phyloP scores from a whole-genome alignment of 306 rosid genomes.

The Datisca glomerata region DNA sequence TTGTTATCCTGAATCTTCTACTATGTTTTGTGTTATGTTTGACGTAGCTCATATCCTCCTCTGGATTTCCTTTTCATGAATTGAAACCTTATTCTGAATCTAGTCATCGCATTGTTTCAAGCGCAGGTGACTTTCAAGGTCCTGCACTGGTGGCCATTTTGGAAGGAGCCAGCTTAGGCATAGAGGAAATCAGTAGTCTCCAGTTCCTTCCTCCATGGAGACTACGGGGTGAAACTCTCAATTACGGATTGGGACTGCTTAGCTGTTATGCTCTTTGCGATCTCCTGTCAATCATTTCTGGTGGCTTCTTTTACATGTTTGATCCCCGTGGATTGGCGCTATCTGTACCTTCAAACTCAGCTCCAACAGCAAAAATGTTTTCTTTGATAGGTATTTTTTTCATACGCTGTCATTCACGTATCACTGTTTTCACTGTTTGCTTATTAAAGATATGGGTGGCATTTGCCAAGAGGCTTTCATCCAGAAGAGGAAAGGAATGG shows the following conservation, averaged over 20 bases:
- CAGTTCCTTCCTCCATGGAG: constrained; percentile 97
- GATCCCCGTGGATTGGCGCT: constrained; percentile 83
- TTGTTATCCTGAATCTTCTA: too few species aligned
- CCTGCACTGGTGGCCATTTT: constrained; percentile 80
- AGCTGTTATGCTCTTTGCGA: constrained; percentile 73
- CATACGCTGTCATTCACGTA: not conserved
- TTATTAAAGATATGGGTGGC: too few species aligned
- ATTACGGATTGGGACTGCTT: constrained; percentile 82
- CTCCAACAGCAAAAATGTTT: constrained; percentile 82
- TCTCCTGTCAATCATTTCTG: constrained; percentile 72
- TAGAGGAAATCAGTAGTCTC: constrained; percentile 80
- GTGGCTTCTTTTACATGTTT: constrained; percentile 81
- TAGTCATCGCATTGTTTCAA: constrained; percentile 17
- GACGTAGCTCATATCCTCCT: not conserved
- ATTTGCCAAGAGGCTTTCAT: too few species aligned
- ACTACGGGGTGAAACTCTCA: constrained; percentile 68
- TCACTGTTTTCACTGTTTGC: not conserved
- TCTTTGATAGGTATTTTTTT: constrained; percentile 56
- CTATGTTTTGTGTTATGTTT: too few species aligned
- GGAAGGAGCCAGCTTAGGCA: constrained; percentile 81
- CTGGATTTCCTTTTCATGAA: not conserved
- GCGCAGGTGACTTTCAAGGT: constrained; percentile 90
- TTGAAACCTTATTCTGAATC: constrained; percentile 6
- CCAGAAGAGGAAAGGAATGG: too few species aligned
- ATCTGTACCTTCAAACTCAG: constrained; percentile 46